phyloP scores from a whole-genome alignment of 345 rosid species.

The Dovyalis caffra region DNA sequence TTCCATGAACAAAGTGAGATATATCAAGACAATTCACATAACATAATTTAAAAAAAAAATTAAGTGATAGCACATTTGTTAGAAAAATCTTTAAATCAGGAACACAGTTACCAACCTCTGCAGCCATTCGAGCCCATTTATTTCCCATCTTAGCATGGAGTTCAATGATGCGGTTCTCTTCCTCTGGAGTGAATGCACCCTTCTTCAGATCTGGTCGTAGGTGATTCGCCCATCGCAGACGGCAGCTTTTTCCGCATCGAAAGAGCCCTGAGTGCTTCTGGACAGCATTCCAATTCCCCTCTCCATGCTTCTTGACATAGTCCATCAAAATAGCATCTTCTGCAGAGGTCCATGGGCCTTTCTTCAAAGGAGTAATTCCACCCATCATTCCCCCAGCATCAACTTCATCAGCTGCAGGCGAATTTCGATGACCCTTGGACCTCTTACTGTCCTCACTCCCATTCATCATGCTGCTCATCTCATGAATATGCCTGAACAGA shows the following conservation, averaged over 20 bases:
- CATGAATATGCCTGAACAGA: conserved; percentile 7
- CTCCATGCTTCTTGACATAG: conserved; percentile 92
- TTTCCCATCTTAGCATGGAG: conserved; percentile 96
- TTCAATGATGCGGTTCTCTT: conserved; percentile 82
- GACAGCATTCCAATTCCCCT: conserved; percentile 96
- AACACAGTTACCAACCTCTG: conserved; percentile 54
- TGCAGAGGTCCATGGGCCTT: conserved; percentile 97
- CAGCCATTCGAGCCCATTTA: conserved; percentile 99
- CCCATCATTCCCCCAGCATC: conserved; percentile 16
- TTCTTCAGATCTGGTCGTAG: conserved; percentile 95
- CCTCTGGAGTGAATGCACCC: conserved; percentile 88
- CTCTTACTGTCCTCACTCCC: conserved; percentile 20
- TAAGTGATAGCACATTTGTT: not conserved
- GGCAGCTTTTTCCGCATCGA: conserved; percentile 98
- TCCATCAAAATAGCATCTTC: conserved; percentile 88
- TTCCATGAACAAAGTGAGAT: not conserved
- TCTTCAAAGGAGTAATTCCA: conserved; percentile 40
- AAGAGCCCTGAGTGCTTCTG: conserved; percentile 83
- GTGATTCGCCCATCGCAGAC: conserved; percentile 96
- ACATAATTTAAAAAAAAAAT: not conserved
- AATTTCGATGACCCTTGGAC: conserved; percentile 14
- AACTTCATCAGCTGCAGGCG: conserved; percentile 27
- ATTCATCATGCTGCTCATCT: conserved; percentile 21
- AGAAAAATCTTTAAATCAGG: not conserved
- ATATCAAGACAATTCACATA: no score